A percentile compares a stretch with the other conserved stretches of the same genome.
Conservation (phyloP, 2,329 filamentous ascomycete species). For the Akanthomyces dipterigenus region DNA sequence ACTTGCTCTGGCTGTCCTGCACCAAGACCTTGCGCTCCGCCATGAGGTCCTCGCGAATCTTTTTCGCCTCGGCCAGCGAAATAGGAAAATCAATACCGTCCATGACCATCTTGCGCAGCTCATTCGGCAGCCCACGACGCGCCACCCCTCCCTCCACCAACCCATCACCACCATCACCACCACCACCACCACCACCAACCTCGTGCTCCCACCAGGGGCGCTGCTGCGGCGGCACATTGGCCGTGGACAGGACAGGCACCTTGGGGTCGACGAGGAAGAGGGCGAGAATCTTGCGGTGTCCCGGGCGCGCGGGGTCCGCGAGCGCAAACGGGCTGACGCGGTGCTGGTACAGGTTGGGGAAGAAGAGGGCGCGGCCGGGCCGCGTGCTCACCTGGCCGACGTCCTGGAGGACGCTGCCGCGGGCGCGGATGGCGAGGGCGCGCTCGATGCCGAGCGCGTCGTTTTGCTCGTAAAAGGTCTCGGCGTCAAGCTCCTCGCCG, state of each 20-base stretch:
- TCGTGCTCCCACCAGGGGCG: constrained; percentile 26
- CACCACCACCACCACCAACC: not conserved
- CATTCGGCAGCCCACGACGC: not conserved
- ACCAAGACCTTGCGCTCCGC: constrained; percentile 3
- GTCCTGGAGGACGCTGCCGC: constrained; percentile 22
- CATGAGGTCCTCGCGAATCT: constrained; percentile 7
- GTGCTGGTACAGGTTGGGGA: constrained; percentile 50
- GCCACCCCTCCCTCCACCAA: not conserved
- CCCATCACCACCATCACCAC: not conserved
- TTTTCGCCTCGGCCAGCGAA: not conserved
- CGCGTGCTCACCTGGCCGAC: constrained; percentile 42
- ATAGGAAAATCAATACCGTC: not conserved
- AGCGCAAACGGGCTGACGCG: constrained; percentile 45
- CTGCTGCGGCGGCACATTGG: constrained; percentile 39
- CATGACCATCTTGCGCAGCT: constrained; percentile 1
- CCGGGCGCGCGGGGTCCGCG: constrained; percentile 42
- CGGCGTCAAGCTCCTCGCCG: constrained; percentile 19
- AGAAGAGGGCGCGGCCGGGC: constrained; percentile 44
- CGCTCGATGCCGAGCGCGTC: constrained; percentile 27
- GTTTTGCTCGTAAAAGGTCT: constrained; percentile 24
- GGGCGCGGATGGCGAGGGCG: constrained; percentile 26
- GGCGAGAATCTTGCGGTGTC: constrained; percentile 53
- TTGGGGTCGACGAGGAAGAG: constrained; percentile 56
- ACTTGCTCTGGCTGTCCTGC: not conserved
- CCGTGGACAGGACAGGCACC: constrained; percentile 35